Conservation (phyloP, 805 yeast species). For the Priceomyces melissophilus region DNA sequence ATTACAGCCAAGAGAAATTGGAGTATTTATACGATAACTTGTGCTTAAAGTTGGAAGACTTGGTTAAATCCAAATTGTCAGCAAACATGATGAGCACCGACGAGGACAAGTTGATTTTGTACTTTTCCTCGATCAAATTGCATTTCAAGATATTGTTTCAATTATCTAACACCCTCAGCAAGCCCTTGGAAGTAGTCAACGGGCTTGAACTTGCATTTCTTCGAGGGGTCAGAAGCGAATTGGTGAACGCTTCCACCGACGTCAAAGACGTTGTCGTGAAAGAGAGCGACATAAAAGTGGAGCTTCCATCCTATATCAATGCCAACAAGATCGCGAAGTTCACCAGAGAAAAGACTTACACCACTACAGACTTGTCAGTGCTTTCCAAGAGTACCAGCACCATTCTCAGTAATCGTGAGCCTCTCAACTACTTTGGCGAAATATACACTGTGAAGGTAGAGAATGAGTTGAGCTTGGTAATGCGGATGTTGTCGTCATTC, state of each 20-base stretch:
- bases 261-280: conserved; percentile 6
- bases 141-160: conserved; percentile 23
- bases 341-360: conserved; percentile 6
- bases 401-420: neutral
- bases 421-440: conserved; percentile 11
- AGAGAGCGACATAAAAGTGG: conserved; percentile 20
- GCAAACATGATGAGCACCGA: conserved; percentile 24
- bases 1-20: conserved; percentile 7
- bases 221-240: conserved; percentile 10
- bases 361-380: conserved; percentile 13
- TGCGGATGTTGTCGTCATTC: conserved; percentile 9
- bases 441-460: conserved; percentile 20
- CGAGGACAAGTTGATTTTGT: conserved; percentile 29
- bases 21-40: conserved; percentile 13
- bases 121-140: conserved; percentile 26
- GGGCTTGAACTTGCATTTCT: conserved; percentile 9
- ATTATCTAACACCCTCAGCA: conserved; percentile 6
- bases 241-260: conserved; percentile 14
- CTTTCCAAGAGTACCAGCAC: conserved; percentile 11
- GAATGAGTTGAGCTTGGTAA: conserved; percentile 9
- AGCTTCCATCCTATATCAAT: conserved; percentile 36
- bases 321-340: conserved; percentile 23
- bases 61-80: conserved; percentile 23
- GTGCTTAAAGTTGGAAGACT: conserved; percentile 21
- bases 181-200: conserved; percentile 1